Evolutionary conservation across 805 yeast species (phyloP).

Genomic region (Saturnispora gosingensis): DNA sequence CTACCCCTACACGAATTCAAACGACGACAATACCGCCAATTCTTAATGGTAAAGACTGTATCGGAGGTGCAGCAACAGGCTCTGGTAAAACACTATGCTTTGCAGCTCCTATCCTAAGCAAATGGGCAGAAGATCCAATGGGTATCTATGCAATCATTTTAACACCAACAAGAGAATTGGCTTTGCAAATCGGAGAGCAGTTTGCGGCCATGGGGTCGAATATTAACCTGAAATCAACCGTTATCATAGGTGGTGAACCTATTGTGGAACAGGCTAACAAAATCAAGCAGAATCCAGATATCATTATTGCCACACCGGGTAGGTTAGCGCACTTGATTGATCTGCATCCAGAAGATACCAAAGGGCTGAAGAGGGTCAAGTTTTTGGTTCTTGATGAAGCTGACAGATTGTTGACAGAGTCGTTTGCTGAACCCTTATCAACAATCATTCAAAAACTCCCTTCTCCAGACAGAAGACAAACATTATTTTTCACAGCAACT

Average conservation of each 20-base stretch:
- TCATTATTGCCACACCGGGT: conserved; percentile 96
- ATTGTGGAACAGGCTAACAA: conserved; percentile 81
- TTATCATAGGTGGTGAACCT: conserved; percentile 93
- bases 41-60: conserved; percentile 76
- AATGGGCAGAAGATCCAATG: conserved; percentile 92
- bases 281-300: conserved; percentile 79
- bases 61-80: conserved; percentile 98
- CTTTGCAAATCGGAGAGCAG: conserved; percentile 95
- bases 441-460: conserved; percentile 70
- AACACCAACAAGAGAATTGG: conserved; percentile 91
- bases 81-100: conserved; percentile 97
- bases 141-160: conserved; percentile 85
- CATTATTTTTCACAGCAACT: conserved; percentile 89
- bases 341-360: conserved; percentile 81
- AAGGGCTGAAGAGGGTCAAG: conserved; percentile 69
- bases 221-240: conserved; percentile 74
- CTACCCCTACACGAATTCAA: conserved; percentile 81
- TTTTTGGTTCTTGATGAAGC: conserved; percentile 93
- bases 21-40: conserved; percentile 82
- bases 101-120: conserved; percentile 92
- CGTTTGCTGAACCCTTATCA: conserved; percentile 72
- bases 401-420: conserved; percentile 76
- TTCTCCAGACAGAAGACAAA: conserved; percentile 64
- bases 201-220: conserved; percentile 85
- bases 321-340: conserved; percentile 81